Evolutionary conservation across 1,139 yeast genomes (phyloP).

Genomic region (Hyphopichia khmerensis): DNA sequence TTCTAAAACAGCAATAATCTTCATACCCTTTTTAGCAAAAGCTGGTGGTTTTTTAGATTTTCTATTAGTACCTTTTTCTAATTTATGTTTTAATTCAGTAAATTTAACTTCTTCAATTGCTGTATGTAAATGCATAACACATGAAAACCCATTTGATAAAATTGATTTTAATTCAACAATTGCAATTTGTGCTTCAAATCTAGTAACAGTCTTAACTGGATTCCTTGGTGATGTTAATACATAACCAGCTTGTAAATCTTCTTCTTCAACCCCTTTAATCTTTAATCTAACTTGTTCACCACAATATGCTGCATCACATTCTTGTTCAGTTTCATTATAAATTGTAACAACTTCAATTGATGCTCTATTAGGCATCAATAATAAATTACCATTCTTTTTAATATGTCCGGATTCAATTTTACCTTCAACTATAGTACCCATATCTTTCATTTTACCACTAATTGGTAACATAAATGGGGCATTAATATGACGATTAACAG

Average conservation of each 20-base stretch:
- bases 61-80: slow-evolving; percentile 96
- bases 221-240: slow-evolving; percentile 81
- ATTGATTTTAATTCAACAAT: slow-evolving; percentile 94
- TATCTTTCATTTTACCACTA: slow-evolving; percentile 90
- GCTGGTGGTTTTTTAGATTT: slow-evolving; percentile 97
- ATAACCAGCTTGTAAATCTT: slow-evolving; percentile 88
- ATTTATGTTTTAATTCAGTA: slow-evolving; percentile 80
- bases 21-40: slow-evolving; percentile 98
- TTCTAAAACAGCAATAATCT: slow-evolving; percentile 89
- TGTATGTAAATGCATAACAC: slow-evolving; percentile 98
- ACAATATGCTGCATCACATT: slow-evolving; percentile 84
- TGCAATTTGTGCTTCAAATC: slow-evolving; percentile 94
- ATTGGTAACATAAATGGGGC: slow-evolving; percentile 98
- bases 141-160: slow-evolving; percentile 90
- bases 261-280: slow-evolving; percentile 95
- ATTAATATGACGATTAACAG: slow-evolving; percentile 80
- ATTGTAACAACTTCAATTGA: slow-evolving; percentile 82
- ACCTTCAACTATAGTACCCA: slow-evolving; percentile 98
- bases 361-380: slow-evolving; percentile 90
- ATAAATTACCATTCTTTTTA: slow-evolving; percentile 70
- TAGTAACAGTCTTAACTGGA: slow-evolving; percentile 90
- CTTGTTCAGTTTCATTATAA: slow-evolving; percentile 93
- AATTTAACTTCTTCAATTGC: slow-evolving; percentile 94
- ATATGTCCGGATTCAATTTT: slow-evolving; percentile 95
- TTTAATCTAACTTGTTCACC: slow-evolving; percentile 97